phyloP scores from a whole-genome alignment of 2,329 filamentous ascomycete genomes.

The Sclerotinia borealis region DNA sequence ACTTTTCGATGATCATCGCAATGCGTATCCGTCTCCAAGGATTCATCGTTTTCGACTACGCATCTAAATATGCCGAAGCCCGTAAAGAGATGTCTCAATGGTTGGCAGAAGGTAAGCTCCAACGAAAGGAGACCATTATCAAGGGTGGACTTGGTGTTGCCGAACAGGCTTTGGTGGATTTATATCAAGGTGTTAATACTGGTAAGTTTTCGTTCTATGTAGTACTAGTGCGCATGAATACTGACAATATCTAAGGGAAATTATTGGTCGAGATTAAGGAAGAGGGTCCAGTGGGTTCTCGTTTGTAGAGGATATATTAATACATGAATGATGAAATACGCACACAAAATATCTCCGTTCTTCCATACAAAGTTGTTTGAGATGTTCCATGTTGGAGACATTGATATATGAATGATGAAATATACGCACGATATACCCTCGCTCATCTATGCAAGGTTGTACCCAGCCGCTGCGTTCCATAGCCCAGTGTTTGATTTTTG shows the following conservation, averaged over 20 bases:
- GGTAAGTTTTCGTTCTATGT: constrained; percentile 38
- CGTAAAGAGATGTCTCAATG: constrained; percentile 57
- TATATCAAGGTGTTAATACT: constrained; percentile 66
- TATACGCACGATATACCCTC: not conserved
- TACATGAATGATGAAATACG: not conserved
- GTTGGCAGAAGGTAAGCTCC: constrained; percentile 66
- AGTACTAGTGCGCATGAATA: not conserved
- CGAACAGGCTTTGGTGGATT: constrained; percentile 54
- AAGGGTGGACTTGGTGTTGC: constrained; percentile 61
- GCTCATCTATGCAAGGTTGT: not conserved
- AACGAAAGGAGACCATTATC: constrained; percentile 65
- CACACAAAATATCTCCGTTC: too few relatives aligned
- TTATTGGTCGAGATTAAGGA: constrained; percentile 50
- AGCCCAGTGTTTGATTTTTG: too few relatives aligned
- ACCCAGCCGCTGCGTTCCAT: too few relatives aligned
- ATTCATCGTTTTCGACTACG: constrained; percentile 68
- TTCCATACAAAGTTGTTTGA: not conserved
- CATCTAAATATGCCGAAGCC: constrained; percentile 50
- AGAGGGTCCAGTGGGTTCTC: constrained; percentile 11
- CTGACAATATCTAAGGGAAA: constrained; percentile 36
- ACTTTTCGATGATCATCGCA: constrained; percentile 45
- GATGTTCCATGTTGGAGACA: not conserved
- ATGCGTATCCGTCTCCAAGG: constrained; percentile 60
- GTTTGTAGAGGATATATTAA: constrained; percentile 11
- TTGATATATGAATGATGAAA: not conserved